Evolutionary conservation across 2,329 filamentous ascomycete genomes (phyloP), one percentile per base, ranked within the genome.

Genomic region (Calycina herbarum): DNA sequence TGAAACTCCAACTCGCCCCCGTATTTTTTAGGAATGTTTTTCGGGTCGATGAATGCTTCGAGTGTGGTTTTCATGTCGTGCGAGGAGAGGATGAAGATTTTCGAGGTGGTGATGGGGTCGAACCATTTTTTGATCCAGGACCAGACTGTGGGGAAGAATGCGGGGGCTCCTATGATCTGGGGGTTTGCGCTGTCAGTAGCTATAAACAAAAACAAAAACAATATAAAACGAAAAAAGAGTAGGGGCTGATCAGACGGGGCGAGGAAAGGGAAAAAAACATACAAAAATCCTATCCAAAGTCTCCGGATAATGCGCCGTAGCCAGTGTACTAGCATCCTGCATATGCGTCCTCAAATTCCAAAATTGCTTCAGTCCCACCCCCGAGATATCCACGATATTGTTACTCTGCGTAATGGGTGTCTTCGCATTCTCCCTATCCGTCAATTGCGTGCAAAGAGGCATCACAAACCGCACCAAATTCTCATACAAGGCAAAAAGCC

Each of bases 61-160:
- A 98, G 86, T 1, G 92, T 94, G 17, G 89, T 81, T 71, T 89
- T 85, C 62, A 96, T 89, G 78, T 96, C 92, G 64, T 85, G 76
- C 8, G 86, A 82, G 59, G 84, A 83, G 63, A 98, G 86, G 72
- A 98, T 95, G 78, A 96, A 97, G 77, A 98, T 97, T 81, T 98
- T 98, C 73, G 92, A 95, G 2, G 93, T 92, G 40, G 94, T 97
- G 68, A 93, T 93, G 6, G 94, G 94, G 79, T 94, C 91, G 75
- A 97, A 97, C 93, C 94, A 97, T 74, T 91, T 89, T 83, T 96
- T 96, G 79, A 96, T 86, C 93, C 93, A 97, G 70, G 91, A 88
- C 94, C 94, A 94, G 67, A 97, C 92, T 2, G 93, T 97, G 60
- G 91, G 90, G 82, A 97, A 97, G 84, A 96, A 97, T 57, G 85